Evolutionary conservation across 805 yeast species (phyloP).

Genomic region (Blastobotrys parvus): DNA sequence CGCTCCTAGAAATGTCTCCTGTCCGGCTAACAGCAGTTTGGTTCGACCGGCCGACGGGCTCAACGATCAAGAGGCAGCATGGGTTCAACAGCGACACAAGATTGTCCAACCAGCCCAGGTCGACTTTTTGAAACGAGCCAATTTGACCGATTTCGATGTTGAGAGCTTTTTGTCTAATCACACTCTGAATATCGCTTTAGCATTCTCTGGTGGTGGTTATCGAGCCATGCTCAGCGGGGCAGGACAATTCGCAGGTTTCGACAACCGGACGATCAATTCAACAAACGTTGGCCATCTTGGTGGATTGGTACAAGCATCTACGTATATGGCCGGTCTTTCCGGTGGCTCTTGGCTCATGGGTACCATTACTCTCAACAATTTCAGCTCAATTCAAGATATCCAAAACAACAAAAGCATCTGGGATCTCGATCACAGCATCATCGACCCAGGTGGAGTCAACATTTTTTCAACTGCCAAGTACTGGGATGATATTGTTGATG

Average conservation of each 20-base stretch:
- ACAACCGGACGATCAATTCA: conserved; percentile 55
- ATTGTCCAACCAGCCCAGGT: conserved; percentile 34
- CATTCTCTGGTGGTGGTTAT: conserved; percentile 85
- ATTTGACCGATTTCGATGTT: conserved; percentile 42
- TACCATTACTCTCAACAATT: conserved; percentile 58
- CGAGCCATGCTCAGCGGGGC: conserved; percentile 85
- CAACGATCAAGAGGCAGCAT: conserved; percentile 21
- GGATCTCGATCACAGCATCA: conserved; percentile 56
- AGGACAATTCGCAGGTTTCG: conserved; percentile 73
- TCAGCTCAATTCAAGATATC: conserved; percentile 60
- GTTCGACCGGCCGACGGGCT: conserved; percentile 27
- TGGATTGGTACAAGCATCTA: conserved; percentile 61
- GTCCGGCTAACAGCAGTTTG: conserved; percentile 31
- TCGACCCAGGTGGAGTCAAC: conserved; percentile 56
- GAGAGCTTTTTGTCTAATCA: conserved; percentile 21
- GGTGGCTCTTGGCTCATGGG: conserved; percentile 84
- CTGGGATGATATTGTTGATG: conserved; percentile 39
- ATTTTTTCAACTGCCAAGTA: conserved; percentile 42
- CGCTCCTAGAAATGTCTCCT: conserved; percentile 38
- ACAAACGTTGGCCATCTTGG: conserved; percentile 48
- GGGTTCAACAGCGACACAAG: conserved; percentile 25
- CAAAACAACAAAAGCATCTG: conserved; percentile 45
- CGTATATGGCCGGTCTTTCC: conserved; percentile 68
- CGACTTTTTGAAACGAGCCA: conserved; percentile 37
- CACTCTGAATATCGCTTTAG: conserved; percentile 32